These are phyloP conservation scores for Amphicarpaea edgeworthii DNA, from an alignment of 306 rosid genomes.

Conservation along the genomic window DNA sequence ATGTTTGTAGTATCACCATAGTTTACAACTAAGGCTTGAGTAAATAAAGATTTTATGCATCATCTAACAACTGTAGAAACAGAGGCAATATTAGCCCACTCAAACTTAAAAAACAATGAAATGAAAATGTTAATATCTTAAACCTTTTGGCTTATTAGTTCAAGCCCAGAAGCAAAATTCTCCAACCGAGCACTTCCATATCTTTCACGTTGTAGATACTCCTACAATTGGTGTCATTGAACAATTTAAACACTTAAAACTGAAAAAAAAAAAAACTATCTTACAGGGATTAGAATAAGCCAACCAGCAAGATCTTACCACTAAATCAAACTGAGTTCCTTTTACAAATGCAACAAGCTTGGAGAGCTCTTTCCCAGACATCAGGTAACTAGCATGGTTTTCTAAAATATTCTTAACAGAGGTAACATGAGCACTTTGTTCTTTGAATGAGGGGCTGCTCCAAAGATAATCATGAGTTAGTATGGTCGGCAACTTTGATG, in stretches of 20 bases:
- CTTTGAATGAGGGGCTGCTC: conserved; percentile 82
- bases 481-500: conserved; percentile 30
- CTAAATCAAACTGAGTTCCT: conserved; percentile 98
- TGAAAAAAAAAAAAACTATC: conserved; percentile 24
- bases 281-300: conserved; percentile 28
- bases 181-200: conserved; percentile 89
- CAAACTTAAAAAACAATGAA: conserved; percentile 38
- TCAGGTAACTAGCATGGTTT: conserved; percentile 93
- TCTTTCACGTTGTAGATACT: conserved; percentile 93
- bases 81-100: conserved; percentile 4
- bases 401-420: conserved; percentile 91
- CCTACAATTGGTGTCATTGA: conserved; percentile 60
- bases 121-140: conserved; percentile 34
- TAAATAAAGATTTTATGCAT: conserved; percentile 25
- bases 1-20: not conserved
- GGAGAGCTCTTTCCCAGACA: conserved; percentile 95
- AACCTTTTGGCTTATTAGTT: conserved; percentile 88
- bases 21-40: conserved; percentile 1
- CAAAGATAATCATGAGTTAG: conserved; percentile 45
- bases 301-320: conserved; percentile 60
- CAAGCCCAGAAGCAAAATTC: conserved; percentile 94
- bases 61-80: not conserved
- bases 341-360: conserved; percentile 98
- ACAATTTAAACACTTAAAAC: conserved; percentile 40
- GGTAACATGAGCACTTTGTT: conserved; percentile 86